phyloP scores from a whole-genome alignment of 345 rosid genomes.

The Brassica napus region Da-Ae NC_063435.1:20786501-20787000 shows the following conservation, averaged over 20 bases:
- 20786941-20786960: neutral
- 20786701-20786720: constrained; percentile 2
- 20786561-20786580: neutral
- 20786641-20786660: neutral
- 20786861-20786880: constrained; percentile 16
- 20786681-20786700: neutral
- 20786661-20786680: no score
- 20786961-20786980: constrained; percentile 12
- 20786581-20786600: neutral
- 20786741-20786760: constrained; percentile 17
- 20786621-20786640: constrained; percentile 1
- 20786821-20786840: neutral
- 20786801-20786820: constrained; percentile 21
- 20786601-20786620: neutral
- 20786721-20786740: constrained; percentile 31
- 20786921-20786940: constrained; percentile 4
- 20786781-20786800: constrained; percentile 22
- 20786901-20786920: constrained; percentile 28
- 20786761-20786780: constrained; percentile 39
- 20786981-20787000: constrained; percentile 8
- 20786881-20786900: neutral
- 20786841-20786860: neutral
- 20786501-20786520: constrained; percentile 11
- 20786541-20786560: neutral
- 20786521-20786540: constrained; percentile 7